Base-by-base conservation (phyloP, 2,329 filamentous ascomycete genomes). In the Aspergillus novofumigatus region DNA sequence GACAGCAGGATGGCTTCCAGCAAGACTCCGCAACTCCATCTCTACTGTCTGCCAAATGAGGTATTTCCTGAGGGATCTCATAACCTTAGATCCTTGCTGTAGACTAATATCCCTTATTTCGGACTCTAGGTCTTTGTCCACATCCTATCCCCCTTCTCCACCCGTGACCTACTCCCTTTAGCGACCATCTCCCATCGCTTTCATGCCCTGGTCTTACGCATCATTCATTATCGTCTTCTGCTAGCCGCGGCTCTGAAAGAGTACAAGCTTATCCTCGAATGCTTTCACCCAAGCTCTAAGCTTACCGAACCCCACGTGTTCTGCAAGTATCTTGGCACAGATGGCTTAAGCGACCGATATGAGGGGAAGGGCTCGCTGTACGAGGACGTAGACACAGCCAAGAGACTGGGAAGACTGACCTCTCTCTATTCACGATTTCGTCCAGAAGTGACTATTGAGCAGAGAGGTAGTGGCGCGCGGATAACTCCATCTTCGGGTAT, bases 201-300 rank as follows among this genome's bases (percentile, higher is more conserved):
- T 65, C 81, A 88, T 69, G 82, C 79, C 44, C 68, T 89, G 44
- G 80, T 88, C 56, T 74, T 86, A 4, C 83, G 84, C 26, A 81
- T 90, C 48, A 74, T 91, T 7, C 83, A 89, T 61, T 80, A 82
- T 51, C 86, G 89, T 35, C 78, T 91, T 1, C 74, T 86, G 49
- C 71, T 81, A 21, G 83, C 85, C 21, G 80, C 85, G 4, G 75
- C 81, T 3, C 74, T 88, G 7, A 75, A 81, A 41, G 81, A 85
- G 41, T 84, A 90, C 67, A 83, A 86, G 54, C 75, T 94, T 42
- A 84, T 92, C 41, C 83, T 95, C 45, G 89, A 93, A 75, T 91
- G 88, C 70, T 92, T 89, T 67, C 89, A 89, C 61, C 90, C 90
- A 0, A 84, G 80, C 60, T 85, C 82, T 25, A 87, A 86, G 71